A percentile compares a stretch with the other conserved stretches of the same genome.
Evolutionary conservation across 768 basidiomycete species (phyloP).

Genomic region (Panaeolus papilionaceus): DNA sequence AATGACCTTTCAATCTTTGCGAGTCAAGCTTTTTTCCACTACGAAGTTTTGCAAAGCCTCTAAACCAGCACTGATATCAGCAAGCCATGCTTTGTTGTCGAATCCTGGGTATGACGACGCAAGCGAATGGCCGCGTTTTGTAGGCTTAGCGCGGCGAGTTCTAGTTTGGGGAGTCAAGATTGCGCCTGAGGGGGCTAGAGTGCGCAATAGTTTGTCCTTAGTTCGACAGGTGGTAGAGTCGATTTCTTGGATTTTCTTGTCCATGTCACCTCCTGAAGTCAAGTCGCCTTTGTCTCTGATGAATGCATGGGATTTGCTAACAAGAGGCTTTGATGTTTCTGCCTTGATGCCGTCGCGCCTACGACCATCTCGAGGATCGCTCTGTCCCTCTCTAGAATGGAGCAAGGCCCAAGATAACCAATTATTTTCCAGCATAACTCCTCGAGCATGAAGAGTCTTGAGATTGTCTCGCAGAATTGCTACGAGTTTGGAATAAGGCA

Average conservation of each 20-base stretch:
- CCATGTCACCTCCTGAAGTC: neutral
- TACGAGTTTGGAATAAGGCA: constrained; percentile 50
- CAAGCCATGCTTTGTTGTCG: neutral
- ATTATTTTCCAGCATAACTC: neutral
- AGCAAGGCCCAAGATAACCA: neutral
- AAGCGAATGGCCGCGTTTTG: neutral
- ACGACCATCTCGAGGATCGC: neutral
- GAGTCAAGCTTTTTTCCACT: too few species aligned
- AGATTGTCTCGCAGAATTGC: constrained; percentile 36
- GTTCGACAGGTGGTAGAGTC: too few species aligned
- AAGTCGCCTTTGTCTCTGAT: neutral
- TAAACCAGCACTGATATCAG: neutral
- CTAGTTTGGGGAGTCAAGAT: neutral
- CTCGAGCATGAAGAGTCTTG: neutral
- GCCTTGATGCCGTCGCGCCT: neutral
- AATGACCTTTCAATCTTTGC: too few species aligned
- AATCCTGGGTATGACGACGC: neutral
- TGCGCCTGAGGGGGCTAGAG: neutral
- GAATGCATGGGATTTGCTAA: neutral
- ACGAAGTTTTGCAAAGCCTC: neutral
- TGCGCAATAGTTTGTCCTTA: neutral
- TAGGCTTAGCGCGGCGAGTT: neutral
- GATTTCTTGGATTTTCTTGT: too few species aligned
- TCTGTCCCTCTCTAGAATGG: neutral
- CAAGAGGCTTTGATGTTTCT: neutral